Base-by-base conservation (phyloP, 495 filamentous ascomycete species). In the Talaromyces ruber region DNA sequence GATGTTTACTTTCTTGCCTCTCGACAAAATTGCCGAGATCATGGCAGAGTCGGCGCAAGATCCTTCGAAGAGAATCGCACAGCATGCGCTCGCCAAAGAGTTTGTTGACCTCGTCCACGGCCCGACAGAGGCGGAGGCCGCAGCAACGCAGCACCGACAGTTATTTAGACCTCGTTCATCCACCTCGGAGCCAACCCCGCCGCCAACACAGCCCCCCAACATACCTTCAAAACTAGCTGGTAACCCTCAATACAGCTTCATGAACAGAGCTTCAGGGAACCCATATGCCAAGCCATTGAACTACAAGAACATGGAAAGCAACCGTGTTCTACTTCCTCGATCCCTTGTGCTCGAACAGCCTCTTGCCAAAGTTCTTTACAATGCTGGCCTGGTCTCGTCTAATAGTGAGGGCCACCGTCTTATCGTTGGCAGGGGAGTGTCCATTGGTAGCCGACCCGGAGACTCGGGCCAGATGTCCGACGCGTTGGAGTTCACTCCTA, bases 1-100 rank as follows among this genome's bases (percentile, higher is more conserved):
- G 68, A 83, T 96, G 32, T 93, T 99, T 69, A 98, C 95, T 0
- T 97, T 99, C 69, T 69, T 96, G 28, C 88, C 92, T 1, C 60
- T 88, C 3, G 68, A 79, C 3, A 70, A 83, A 24, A 92, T 98
- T 45, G 71, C 81, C 1, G 62, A 70, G 6, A 70, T 88, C 24
- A 88, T 97, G 81, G 72, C 76, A 24, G 68, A 87, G 62, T 92
- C 97, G 62, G 75, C 71, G 18, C 14, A 76, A 14, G 81, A 89
- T 45, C 88, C 90, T 0, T 82, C 83, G 0, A 83, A 86, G 68
- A 83, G 94, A 2, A 72, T 82, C 58, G 92, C 93, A 12, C 93
- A 98, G 64, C 91, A 94, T 68, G 67, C 76, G 1, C 82, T 99
- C 6, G 94, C 95, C 0, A 77, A 72, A 26, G 92, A 97, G 66